These are phyloP conservation scores for Neodidymelliopsis sp. DNA, from an alignment of 2,329 filamentous ascomycete genomes.

Conservation along the genomic window DNA sequence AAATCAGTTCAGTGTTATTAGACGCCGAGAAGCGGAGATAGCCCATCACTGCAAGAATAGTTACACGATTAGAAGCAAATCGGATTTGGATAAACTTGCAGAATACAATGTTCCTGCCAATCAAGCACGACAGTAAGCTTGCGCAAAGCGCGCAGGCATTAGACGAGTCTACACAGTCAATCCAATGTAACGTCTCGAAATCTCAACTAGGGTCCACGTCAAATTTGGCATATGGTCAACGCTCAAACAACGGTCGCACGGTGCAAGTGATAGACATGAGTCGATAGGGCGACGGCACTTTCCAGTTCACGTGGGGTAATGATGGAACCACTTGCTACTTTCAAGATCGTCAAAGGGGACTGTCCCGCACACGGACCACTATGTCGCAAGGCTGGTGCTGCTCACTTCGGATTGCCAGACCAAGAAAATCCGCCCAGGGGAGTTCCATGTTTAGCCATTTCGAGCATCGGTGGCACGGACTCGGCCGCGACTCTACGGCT, in stretches of 20 bases:
- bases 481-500: conserved; percentile 5
- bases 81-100: conserved; percentile 1
- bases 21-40: neutral
- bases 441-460: conserved; percentile 7
- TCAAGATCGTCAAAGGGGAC: conserved; percentile 11
- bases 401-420: conserved; percentile 11
- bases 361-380: conserved; percentile 7
- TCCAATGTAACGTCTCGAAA: conserved; percentile 2
- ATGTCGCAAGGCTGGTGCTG: conserved; percentile 16
- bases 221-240: conserved; percentile 7
- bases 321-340: conserved; percentile 11
- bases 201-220: conserved; percentile 1
- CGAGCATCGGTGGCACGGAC: conserved; percentile 16
- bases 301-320: conserved; percentile 17
- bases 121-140: neutral
- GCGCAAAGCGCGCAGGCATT: conserved; percentile 6
- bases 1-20: conserved; percentile 5
- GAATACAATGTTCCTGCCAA: neutral
- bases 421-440: conserved; percentile 7
- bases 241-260: conserved; percentile 17
- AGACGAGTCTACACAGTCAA: neutral
- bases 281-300: conserved; percentile 11
- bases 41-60: neutral
- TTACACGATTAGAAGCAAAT: conserved; percentile 2
- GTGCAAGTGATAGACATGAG: conserved; percentile 8